Base-by-base conservation (phyloP, 768 basidiomycete genomes). In the Lactarius deliciosus region DNA sequence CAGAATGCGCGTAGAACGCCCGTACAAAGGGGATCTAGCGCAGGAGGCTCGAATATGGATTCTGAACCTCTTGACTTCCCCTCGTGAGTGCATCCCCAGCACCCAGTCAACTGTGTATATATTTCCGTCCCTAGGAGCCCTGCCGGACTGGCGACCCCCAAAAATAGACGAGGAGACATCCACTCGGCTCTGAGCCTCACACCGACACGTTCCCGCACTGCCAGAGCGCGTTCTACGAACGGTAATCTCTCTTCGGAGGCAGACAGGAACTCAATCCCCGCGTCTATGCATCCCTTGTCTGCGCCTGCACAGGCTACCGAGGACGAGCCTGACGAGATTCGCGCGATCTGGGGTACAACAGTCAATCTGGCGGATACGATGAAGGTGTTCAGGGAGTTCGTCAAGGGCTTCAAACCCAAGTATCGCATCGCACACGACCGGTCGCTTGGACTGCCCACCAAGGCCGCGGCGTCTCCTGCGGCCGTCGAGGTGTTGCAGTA, bases 291-390 rank as follows among this genome's bases (percentile, higher is more conserved):
- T 32, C 78, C 77, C 61, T 83, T 87, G 50, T 91, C 89, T 61
- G 90, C 82, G 8, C 86, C 83, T 18, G 83, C 80, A 34, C 81
- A 75, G 1, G 85, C 84, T 16, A 85, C 84, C 15, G 91, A 89
- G 68, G 89, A 90, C 67, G 88, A 89, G 63, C 89, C 89, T 0
- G 91, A 92, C 64, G 92, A 92, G 70, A 90, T 94, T 60, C 84
- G 92, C 63, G 94, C 94, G 28, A 93, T 99, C 68, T 99, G 97
- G 96, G 97, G 97, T 36, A 99, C 97, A 0, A 96, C 93, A 1
- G 95, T 99, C 72, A 91, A 92, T 70, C 82, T 99, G 32, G 83
- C 87, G 3, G 91, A 96, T 75, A 90, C 92, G 15, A 97, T 98
- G 92, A 89, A 88, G 72, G 77, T 89, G 22, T 98, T 98, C 79